These are phyloP conservation scores for Ilex asprella DNA, from an alignment of 257 asterid species.

Conservation along the genomic window DNA sequence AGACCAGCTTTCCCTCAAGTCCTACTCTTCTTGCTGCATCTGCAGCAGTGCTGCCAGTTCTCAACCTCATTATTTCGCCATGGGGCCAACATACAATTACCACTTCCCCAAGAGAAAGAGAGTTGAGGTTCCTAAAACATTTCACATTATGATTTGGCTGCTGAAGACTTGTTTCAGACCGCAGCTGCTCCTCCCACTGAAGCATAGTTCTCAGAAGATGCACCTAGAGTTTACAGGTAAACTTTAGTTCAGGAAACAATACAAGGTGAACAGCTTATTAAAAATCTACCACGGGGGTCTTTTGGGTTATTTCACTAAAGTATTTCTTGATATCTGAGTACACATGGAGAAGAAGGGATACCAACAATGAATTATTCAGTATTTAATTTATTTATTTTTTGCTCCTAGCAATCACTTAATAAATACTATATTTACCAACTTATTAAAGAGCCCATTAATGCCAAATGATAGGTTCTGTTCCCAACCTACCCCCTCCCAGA, in stretches of 20 bases:
- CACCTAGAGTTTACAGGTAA: slow-evolving; percentile 34
- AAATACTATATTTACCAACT: no score
- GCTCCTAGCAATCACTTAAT: no score
- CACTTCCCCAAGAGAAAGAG: slow-evolving; percentile 59
- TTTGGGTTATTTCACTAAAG: no score
- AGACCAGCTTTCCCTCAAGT: slow-evolving; percentile 72
- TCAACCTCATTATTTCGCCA: slow-evolving; percentile 83
- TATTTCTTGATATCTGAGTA: no score
- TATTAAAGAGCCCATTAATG: no score
- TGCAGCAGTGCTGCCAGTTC: slow-evolving; percentile 93
- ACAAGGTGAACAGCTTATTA: background rate
- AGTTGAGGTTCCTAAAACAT: slow-evolving; percentile 18
- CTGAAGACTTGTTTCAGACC: slow-evolving; percentile 63
- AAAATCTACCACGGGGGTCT: background rate
- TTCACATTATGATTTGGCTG: slow-evolving; percentile 18
- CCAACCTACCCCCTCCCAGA: no score
- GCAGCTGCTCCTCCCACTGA: slow-evolving; percentile 93
- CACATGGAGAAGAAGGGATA: no score
- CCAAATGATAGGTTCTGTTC: no score
- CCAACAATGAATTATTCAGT: background rate
- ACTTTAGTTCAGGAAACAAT: background rate
- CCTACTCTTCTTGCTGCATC: slow-evolving; percentile 91
- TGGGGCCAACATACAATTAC: slow-evolving; percentile 90
- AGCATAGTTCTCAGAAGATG: slow-evolving; percentile 88
- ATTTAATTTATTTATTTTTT: no score